Evolutionary conservation across 495 filamentous ascomycete genomes (phyloP), one percentile per base, ranked within the genome.

Genomic region (Hypoxylon perforatum): DNA sequence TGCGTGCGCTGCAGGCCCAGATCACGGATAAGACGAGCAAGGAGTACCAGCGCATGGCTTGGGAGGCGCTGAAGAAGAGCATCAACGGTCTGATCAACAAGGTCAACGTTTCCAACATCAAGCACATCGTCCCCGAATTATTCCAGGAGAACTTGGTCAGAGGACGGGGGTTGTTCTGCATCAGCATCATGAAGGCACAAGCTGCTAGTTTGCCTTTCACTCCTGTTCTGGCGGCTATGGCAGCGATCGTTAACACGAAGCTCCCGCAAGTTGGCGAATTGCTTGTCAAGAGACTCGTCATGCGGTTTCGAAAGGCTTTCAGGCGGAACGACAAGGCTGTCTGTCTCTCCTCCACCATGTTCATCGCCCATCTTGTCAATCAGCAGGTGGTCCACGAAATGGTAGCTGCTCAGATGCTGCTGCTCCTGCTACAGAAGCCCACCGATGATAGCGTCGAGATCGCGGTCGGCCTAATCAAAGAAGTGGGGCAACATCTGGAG

Each of bases 61-160:
- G 96, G 96, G 96, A 98, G 75, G 94, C 95, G 9, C 76, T 98
- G 73, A 99, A 99, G 81, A 99, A 99, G 82, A 94, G 91, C 17
- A 96, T 99, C 81, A 97, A 99, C 74, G 95, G 95, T 70, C 80
- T 99, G 25, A 94, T 98, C 80, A 99, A 99, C 82, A 99, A 99
- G 77, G 89, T 97, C 79, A 99, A 97, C 77, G 90, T 92, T 38
- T 91, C 90, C 17, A 99, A 99, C 70, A 98, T 99, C 84, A 98
- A 98, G 77, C 86, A 90, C 70, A 97, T 99, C 63, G 92, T 97
- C 7, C 94, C 93, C 0, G 95, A 99, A 73, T 82, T 98, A 28
- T 98, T 99, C 76, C 86, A 86, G 15, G 96, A 99, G 79, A 98
- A 99, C 73, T 78, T 99, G 64, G 84, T 98, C 39, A 86, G 96